These are phyloP conservation scores for Rubia balearica DNA, from an alignment of 305 asterid genomes.

Conservation along the genomic window DNA sequence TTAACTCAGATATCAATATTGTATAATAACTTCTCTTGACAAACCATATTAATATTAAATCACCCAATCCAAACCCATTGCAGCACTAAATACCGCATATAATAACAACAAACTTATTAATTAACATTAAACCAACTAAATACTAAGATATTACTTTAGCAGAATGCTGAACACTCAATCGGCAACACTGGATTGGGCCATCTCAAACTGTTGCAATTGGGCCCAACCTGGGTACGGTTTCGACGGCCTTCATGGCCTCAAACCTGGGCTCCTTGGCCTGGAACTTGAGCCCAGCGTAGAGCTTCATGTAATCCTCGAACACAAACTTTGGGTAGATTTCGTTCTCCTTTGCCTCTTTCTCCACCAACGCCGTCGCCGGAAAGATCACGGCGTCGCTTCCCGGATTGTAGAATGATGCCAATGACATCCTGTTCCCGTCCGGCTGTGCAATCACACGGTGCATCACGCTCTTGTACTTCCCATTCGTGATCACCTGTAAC, in stretches of 20 bases:
- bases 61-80: conserved; percentile 8
- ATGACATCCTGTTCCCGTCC: conserved; percentile 78
- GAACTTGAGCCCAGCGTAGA: conserved; percentile 72
- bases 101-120: background rate
- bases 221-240: conserved; percentile 28
- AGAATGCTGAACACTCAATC: background rate
- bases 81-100: background rate
- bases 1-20: background rate
- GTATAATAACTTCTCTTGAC: background rate
- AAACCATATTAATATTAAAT: background rate
- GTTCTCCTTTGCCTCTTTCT: conserved; percentile 35
- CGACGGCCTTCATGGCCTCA: conserved; percentile 69
- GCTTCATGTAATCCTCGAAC: conserved; percentile 94
- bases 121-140: background rate
- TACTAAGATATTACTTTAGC: background rate
- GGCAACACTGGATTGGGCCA: conserved; percentile 1
- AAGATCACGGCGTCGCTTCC: conserved; percentile 82
- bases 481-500: conserved; percentile 67
- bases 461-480: conserved; percentile 87
- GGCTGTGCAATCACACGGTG: conserved; percentile 85
- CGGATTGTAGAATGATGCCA: conserved; percentile 93
- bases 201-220: conserved; percentile 48
- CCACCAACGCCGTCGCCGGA: conserved; percentile 70
- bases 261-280: conserved; percentile 94
- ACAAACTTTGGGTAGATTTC: conserved; percentile 66